These are phyloP conservation scores for Hemisphaericaspora lyxosophila DNA, from an alignment of 1,139 yeast species.

Conservation along the genomic window DNA sequence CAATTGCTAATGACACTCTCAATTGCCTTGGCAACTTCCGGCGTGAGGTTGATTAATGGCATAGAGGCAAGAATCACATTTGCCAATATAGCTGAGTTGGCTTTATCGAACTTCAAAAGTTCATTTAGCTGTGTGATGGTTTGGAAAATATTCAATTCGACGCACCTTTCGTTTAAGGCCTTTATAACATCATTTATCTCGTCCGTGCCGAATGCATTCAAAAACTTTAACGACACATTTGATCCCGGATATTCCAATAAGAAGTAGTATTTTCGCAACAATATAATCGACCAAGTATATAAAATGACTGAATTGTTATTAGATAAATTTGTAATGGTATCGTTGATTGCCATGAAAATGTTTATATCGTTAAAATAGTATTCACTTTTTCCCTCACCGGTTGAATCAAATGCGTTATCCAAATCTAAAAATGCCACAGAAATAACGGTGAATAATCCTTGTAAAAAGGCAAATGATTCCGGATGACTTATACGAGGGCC, in stretches of 20 bases:
- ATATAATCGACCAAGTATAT: constrained; percentile 71
- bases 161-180: constrained; percentile 45
- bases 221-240: constrained; percentile 11
- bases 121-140: constrained; percentile 43
- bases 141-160: constrained; percentile 47
- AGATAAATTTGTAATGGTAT: constrained; percentile 26
- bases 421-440: constrained; percentile 56
- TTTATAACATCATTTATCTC: constrained; percentile 20
- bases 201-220: constrained; percentile 18
- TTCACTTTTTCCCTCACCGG: not conserved
- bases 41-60: constrained; percentile 62
- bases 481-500: constrained; percentile 28
- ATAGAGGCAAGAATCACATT: constrained; percentile 58
- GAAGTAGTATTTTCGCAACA: constrained; percentile 54
- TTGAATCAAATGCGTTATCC: constrained; percentile 41
- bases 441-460: constrained; percentile 48
- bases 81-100: constrained; percentile 60
- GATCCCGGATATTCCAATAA: constrained; percentile 35
- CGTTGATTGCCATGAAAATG: constrained; percentile 42
- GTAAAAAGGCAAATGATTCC: constrained; percentile 42
- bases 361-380: constrained; percentile 46
- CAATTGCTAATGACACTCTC: constrained; percentile 50
- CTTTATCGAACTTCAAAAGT: constrained; percentile 47
- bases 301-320: constrained; percentile 49
- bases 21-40: constrained; percentile 53